Evolutionary conservation across 2,329 filamentous ascomycete genomes (phyloP).

Genomic region (Neofusicoccum laricinum): DNA sequence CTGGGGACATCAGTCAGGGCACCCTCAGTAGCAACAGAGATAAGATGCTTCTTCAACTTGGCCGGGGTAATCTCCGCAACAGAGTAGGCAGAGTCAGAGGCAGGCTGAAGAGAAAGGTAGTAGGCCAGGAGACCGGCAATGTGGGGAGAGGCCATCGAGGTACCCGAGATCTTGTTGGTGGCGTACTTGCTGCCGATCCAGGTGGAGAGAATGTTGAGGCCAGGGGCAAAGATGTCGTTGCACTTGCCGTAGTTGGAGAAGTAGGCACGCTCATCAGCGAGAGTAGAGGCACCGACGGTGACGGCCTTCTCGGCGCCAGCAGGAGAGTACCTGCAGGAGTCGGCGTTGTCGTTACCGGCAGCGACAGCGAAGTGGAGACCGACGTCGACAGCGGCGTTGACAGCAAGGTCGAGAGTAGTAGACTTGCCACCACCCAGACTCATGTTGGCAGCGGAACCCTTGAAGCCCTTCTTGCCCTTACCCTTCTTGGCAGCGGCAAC

Average conservation of each 20-base stretch:
- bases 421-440: constrained; percentile 98
- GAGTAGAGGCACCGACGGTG: constrained; percentile 91
- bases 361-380: constrained; percentile 98
- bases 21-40: constrained; percentile 76
- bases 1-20: constrained; percentile 77
- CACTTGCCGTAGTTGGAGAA: constrained; percentile 99
- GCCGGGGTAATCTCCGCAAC: constrained; percentile 86
- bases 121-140: constrained; percentile 96
- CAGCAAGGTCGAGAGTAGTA: constrained; percentile 80
- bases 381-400: constrained; percentile 87
- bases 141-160: constrained; percentile 98
- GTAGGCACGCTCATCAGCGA: constrained; percentile 95
- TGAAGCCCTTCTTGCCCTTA: constrained; percentile 91
- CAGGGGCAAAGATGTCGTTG: constrained; percentile 98
- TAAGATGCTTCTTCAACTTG: constrained; percentile 87
- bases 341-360: constrained; percentile 97
- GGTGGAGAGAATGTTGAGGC: constrained; percentile 94
- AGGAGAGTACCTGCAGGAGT: constrained; percentile 99
- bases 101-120: constrained; percentile 92
- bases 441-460: constrained; percentile 99
- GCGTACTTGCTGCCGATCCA: constrained; percentile 97
- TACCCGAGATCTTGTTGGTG: constrained; percentile 98
- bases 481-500: constrained; percentile 77
- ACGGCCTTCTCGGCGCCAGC: constrained; percentile 88
- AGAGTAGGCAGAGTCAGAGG: constrained; percentile 84